These are phyloP conservation scores for Suillus clintonianus DNA, from an alignment of 768 basidiomycete species.

Conservation along the genomic window DNA sequence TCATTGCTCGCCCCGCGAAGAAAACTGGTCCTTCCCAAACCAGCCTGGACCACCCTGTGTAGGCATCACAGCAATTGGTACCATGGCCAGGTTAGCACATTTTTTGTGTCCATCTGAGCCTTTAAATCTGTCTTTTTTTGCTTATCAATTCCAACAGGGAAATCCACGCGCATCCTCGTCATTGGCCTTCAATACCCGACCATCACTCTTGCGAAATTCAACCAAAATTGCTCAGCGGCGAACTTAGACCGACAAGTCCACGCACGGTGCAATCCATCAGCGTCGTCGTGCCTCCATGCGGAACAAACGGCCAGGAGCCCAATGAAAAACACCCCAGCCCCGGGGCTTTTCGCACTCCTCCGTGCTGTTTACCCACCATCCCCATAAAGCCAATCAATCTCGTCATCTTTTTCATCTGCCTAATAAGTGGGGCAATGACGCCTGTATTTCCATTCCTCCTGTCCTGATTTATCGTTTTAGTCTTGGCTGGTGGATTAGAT, in stretches of 20 bases:
- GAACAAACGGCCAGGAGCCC: neutral
- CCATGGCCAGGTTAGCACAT: no score
- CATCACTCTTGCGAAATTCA: slow-evolving; percentile 72
- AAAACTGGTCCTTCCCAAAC: no score
- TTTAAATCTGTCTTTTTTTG: no score
- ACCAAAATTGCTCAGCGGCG: slow-evolving; percentile 67
- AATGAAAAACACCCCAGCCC: slow-evolving; percentile 8
- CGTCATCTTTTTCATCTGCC: slow-evolving; percentile 67
- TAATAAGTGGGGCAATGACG: slow-evolving; percentile 80
- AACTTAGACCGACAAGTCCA: slow-evolving; percentile 76
- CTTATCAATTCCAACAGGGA: no score
- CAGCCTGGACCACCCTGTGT: no score
- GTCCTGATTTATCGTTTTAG: slow-evolving; percentile 75
- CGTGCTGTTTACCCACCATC: slow-evolving; percentile 62
- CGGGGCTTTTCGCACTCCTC: slow-evolving; percentile 40
- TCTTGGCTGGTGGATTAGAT: slow-evolving; percentile 70
- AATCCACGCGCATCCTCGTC: no score
- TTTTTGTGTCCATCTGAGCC: no score
- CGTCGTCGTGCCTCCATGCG: slow-evolving; percentile 34
- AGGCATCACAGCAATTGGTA: no score
- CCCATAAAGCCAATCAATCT: slow-evolving; percentile 73
- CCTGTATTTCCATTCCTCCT: slow-evolving; percentile 92
- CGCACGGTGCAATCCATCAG: slow-evolving; percentile 60
- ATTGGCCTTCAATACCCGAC: slow-evolving; percentile 68
- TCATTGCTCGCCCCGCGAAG: no score